phyloP scores from a whole-genome alignment of 169 alveolate genomes.

The Fabrea salina region DNA sequence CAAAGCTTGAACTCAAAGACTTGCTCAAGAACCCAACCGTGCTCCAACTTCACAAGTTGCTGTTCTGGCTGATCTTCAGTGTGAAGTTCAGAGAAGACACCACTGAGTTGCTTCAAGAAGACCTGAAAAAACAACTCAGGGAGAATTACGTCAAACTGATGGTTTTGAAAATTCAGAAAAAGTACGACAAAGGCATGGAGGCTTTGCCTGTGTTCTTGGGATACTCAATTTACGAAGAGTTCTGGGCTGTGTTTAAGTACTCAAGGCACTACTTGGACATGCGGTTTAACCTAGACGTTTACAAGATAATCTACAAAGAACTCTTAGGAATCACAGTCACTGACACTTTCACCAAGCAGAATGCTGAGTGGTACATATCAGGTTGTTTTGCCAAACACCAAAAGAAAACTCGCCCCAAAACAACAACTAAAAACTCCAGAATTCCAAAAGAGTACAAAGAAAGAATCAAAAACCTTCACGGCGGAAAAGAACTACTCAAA shows the following conservation, averaged over 20 bases:
- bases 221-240: constrained; percentile 5
- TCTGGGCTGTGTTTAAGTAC: constrained; percentile 22
- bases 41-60: neutral
- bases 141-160: neutral
- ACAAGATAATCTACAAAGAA: neutral
- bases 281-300: constrained; percentile 1
- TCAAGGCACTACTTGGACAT: constrained; percentile 1
- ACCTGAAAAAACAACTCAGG: neutral
- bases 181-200: constrained; percentile 2
- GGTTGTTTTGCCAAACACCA: neutral
- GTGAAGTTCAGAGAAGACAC: neutral
- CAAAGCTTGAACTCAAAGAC: neutral
- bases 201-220: constrained; percentile 5
- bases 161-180: neutral
- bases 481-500: constrained; percentile 11
- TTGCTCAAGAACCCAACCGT: neutral
- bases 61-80: constrained; percentile 13
- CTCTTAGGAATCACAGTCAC: constrained; percentile 16
- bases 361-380: neutral
- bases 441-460: neutral
- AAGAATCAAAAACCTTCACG: neutral
- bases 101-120: neutral
- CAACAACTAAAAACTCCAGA: neutral
- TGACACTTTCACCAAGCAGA: neutral
- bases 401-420: neutral